phyloP scores from a whole-genome alignment of 1,284 basidiomycete species.

The Leccinum griseonigrum region DNA sequence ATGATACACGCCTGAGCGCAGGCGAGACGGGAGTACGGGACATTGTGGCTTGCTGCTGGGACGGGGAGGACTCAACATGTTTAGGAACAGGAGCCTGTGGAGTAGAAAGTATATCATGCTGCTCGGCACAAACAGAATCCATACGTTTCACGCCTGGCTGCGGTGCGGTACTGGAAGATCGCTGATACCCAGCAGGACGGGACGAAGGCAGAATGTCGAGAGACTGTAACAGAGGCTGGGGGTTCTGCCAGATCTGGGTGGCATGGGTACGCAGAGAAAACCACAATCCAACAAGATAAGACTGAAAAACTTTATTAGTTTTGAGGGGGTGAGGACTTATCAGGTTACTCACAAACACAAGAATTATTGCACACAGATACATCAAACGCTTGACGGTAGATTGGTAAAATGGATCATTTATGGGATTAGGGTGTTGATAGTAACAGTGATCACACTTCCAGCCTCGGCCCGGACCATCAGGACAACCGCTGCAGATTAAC shows the following conservation, averaged over 20 bases:
- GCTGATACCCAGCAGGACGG: conserved; percentile 70
- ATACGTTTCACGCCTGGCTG: conserved; percentile 42
- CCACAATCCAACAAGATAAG: conserved; percentile 97
- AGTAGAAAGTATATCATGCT: conserved; percentile 34
- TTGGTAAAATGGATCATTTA: conserved; percentile 95
- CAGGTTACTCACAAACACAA: conserved; percentile 75
- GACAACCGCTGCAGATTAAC: conserved; percentile 91
- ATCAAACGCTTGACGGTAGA: conserved; percentile 90
- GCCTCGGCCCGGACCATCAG: conserved; percentile 38
- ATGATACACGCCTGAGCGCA: conserved; percentile 52
- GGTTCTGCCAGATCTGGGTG: conserved; percentile 99
- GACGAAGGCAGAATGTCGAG: conserved; percentile 56
- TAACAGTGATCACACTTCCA: conserved; percentile 94
- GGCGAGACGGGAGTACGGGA: conserved; percentile 31
- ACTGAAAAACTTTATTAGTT: conserved; percentile 47
- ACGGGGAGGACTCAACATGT: conserved; percentile 11
- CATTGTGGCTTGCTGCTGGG: conserved; percentile 15
- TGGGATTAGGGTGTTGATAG: conserved; percentile 93
- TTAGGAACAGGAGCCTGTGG: conserved; percentile 40
- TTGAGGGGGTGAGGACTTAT: background rate
- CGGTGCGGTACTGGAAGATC: conserved; percentile 22
- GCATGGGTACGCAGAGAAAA: conserved; percentile 99
- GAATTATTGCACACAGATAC: conserved; percentile 90
- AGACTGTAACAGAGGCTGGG: conserved; percentile 77
- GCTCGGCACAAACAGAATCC: conserved; percentile 35